Evolutionary conservation across 2,329 filamentous ascomycete species (phyloP).

Genomic region (Torrubiella hemipterigena): DNA sequence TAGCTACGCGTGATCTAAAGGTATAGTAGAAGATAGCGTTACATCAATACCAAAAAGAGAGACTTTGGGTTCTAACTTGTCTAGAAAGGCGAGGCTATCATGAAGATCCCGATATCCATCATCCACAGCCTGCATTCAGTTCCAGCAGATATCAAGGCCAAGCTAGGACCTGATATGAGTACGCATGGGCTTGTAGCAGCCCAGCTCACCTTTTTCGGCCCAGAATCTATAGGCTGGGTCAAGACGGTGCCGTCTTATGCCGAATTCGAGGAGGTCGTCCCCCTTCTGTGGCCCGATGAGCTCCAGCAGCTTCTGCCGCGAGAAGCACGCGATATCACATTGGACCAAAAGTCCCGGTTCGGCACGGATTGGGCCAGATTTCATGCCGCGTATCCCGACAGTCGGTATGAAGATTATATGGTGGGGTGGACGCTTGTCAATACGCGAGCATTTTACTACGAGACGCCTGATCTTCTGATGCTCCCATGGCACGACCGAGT

Average conservation of each 20-base stretch:
- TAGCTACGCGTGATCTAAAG: no score
- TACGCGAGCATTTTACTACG: slow-evolving; percentile 43
- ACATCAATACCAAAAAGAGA: no score
- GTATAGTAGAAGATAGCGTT: no score
- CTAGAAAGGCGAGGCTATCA: slow-evolving; percentile 39
- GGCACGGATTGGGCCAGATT: slow-evolving; percentile 25
- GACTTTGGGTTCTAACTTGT: neutral
- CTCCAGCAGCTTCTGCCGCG: slow-evolving; percentile 35
- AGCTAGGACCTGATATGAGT: slow-evolving; percentile 41
- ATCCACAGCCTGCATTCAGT: slow-evolving; percentile 54
- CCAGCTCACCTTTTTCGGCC: slow-evolving; percentile 36
- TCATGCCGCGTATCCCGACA: slow-evolving; percentile 14
- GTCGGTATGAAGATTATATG: slow-evolving; percentile 22
- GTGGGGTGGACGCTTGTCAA: slow-evolving; percentile 43
- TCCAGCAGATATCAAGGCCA: slow-evolving; percentile 37
- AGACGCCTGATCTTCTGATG: slow-evolving; percentile 24
- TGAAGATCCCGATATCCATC: slow-evolving; percentile 51
- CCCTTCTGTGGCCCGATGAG: slow-evolving; percentile 32
- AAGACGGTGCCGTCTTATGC: slow-evolving; percentile 3
- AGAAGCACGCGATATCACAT: slow-evolving; percentile 31
- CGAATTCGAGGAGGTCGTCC: slow-evolving; percentile 11
- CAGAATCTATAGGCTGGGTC: slow-evolving; percentile 1
- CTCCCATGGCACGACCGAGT: slow-evolving; percentile 39
- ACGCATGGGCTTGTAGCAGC: slow-evolving; percentile 64
- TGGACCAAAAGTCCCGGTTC: slow-evolving; percentile 36